A percentile compares a stretch with the other conserved stretches of the same genome.
phyloP scores from a whole-genome alignment of 768 basidiomycete species.

The Amanita pallidorosea region DNA sequence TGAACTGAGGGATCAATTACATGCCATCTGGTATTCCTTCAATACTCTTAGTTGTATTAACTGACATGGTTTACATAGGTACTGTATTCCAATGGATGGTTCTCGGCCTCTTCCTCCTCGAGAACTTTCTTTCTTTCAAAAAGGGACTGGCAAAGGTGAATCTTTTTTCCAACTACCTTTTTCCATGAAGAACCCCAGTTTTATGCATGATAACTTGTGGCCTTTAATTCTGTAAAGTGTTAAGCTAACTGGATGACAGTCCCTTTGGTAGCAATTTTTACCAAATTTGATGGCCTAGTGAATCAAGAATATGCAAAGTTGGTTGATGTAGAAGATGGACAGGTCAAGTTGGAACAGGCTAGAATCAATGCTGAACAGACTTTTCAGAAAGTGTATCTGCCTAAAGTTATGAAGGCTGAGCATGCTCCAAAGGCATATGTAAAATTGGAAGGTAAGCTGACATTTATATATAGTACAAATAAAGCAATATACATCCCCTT shows the following conservation, averaged over 20 bases:
- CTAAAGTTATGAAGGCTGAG: too few relatives aligned
- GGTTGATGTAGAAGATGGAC: too few relatives aligned
- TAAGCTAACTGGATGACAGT: background rate
- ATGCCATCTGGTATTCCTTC: slow-evolving; percentile 15
- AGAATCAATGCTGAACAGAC: too few relatives aligned
- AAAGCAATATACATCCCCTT: background rate
- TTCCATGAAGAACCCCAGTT: too few relatives aligned
- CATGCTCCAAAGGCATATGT: background rate
- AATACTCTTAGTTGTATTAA: background rate
- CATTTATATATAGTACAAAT: background rate
- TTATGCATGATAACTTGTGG: too few relatives aligned
- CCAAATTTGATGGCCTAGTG: too few relatives aligned
- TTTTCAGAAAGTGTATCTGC: too few relatives aligned
- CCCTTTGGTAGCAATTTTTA: background rate
- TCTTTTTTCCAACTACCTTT: background rate
- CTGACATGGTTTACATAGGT: background rate
- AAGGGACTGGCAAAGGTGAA: slow-evolving; percentile 14
- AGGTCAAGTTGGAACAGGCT: too few relatives aligned
- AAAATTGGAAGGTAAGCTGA: background rate
- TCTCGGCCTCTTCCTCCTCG: background rate
- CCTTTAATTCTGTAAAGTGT: too few relatives aligned
- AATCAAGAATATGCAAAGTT: too few relatives aligned
- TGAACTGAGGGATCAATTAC: too few relatives aligned
- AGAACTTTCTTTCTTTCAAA: background rate
- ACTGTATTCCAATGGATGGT: background rate